phyloP scores from a whole-genome alignment of 805 yeast genomes.

The Schizosaccharomyces lindneri region DNA sequence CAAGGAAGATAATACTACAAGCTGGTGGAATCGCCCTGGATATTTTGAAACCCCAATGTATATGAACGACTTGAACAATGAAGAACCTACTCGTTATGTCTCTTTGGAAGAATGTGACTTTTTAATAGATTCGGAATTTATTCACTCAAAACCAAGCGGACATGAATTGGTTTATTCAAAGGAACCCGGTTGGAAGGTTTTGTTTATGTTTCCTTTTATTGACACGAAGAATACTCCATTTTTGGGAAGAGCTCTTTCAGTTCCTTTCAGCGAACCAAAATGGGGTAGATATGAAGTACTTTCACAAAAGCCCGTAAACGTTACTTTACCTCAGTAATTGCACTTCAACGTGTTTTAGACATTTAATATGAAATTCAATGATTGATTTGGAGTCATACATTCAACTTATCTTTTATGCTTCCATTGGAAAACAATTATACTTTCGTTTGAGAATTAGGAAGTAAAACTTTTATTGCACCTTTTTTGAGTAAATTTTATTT shows the following conservation, averaged over 20 bases:
- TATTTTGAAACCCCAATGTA: conserved; percentile 26
- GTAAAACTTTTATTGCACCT: too few relatives aligned
- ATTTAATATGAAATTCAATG: too few relatives aligned
- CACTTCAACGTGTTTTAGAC: too few relatives aligned
- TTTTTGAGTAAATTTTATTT: too few relatives aligned
- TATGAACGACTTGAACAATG: conserved; percentile 54
- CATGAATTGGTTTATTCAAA: conserved; percentile 5
- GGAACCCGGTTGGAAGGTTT: conserved; percentile 4
- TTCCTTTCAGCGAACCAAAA: not conserved
- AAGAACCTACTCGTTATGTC: conserved; percentile 34
- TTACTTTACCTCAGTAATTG: not conserved
- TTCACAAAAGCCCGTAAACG: not conserved
- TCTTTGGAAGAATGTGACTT: conserved; percentile 30
- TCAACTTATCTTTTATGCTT: too few relatives aligned
- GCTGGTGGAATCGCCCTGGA: conserved; percentile 9
- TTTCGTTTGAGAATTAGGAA: too few relatives aligned
- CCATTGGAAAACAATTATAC: too few relatives aligned
- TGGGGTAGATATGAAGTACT: not conserved
- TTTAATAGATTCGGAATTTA: conserved; percentile 26
- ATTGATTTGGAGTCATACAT: too few relatives aligned
- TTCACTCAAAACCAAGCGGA: conserved; percentile 3
- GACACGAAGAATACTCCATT: conserved; percentile 5
- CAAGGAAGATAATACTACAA: conserved; percentile 18
- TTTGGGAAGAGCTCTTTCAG: conserved; percentile 4
- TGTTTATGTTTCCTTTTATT: conserved; percentile 4